Evolutionary conservation across 768 basidiomycete genomes (phyloP).

Genomic region (Podaxis sp.): DNA sequence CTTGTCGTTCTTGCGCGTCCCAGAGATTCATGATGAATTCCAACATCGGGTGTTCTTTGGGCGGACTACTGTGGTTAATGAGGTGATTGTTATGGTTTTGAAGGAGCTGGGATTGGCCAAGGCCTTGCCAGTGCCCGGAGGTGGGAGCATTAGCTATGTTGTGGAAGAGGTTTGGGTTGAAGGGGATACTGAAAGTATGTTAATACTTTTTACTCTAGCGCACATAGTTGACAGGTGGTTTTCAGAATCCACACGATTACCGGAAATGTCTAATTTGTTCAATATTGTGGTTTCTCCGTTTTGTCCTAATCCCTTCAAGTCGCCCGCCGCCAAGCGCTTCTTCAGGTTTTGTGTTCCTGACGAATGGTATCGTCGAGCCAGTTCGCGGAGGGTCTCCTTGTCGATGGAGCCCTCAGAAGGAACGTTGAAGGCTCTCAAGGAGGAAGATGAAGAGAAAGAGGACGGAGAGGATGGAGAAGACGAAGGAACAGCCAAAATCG

Average conservation of each 20-base stretch:
- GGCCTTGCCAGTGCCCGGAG: constrained; percentile 60
- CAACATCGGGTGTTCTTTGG: constrained; percentile 63
- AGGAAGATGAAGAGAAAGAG: constrained; percentile 39
- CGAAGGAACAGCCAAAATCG: constrained; percentile 62
- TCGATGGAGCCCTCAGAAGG: constrained; percentile 48
- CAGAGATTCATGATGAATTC: constrained; percentile 75
- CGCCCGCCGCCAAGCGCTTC: constrained; percentile 32
- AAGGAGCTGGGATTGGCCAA: constrained; percentile 70
- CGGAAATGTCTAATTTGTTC: constrained; percentile 36
- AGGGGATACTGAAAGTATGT: constrained; percentile 51
- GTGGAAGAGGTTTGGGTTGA: constrained; percentile 65
- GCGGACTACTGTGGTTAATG: constrained; percentile 47
- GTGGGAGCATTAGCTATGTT: constrained; percentile 65
- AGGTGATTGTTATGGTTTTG: constrained; percentile 45
- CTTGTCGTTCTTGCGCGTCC: constrained; percentile 60
- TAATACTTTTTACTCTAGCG: constrained; percentile 13
- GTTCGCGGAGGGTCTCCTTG: constrained; percentile 45
- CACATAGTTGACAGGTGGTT: not conserved
- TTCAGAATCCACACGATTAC: constrained; percentile 41
- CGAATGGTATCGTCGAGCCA: constrained; percentile 75
- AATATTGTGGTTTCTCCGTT: constrained; percentile 38
- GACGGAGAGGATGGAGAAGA: constrained; percentile 29
- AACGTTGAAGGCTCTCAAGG: constrained; percentile 46
- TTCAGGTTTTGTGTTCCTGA: constrained; percentile 72
- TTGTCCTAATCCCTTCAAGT: constrained; percentile 36